These are phyloP conservation scores for Populus euphratica DNA, from an alignment of 345 rosid genomes.

Conservation along the genomic window DNA sequence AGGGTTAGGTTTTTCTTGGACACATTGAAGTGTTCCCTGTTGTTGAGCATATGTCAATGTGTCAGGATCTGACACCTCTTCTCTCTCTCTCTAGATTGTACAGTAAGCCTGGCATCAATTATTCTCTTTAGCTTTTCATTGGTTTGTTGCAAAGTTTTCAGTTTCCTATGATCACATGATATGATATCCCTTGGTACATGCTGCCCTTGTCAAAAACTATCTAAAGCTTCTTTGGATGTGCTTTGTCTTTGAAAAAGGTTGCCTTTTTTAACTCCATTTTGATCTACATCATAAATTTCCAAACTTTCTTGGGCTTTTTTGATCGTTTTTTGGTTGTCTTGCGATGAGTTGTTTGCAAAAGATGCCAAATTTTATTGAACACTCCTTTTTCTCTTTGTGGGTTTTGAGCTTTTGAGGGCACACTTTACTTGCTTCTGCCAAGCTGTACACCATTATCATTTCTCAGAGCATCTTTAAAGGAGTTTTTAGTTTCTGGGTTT, in stretches of 20 bases:
- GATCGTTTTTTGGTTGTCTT: constrained; percentile 14
- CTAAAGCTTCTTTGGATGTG: background rate
- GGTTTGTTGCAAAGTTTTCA: constrained; percentile 25
- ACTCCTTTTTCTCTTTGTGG: constrained; percentile 22
- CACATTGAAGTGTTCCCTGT: constrained; percentile 11
- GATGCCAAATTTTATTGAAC: constrained; percentile 13
- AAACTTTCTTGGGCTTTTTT: background rate
- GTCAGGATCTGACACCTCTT: constrained; percentile 30
- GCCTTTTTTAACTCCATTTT: constrained; percentile 17
- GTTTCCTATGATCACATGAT: background rate
- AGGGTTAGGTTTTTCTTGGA: constrained; percentile 18
- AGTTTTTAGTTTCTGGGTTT: background rate
- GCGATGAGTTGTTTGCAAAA: background rate
- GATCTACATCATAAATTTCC: constrained; percentile 11
- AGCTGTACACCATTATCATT: constrained; percentile 35
- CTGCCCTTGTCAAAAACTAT: background rate
- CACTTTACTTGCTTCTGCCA: constrained; percentile 11
- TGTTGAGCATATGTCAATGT: constrained; percentile 12
- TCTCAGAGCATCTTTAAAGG: constrained; percentile 2
- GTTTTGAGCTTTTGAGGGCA: constrained; percentile 18
- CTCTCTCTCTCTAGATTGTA: background rate
- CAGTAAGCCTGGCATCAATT: constrained; percentile 23
- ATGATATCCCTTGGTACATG: constrained; percentile 13
- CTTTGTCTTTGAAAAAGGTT: constrained; percentile 7
- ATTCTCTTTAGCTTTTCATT: constrained; percentile 6